These are phyloP conservation scores for Zygosaccharomyces bisporus DNA, from an alignment of 805 yeast species.

Conservation along the genomic window DNA sequence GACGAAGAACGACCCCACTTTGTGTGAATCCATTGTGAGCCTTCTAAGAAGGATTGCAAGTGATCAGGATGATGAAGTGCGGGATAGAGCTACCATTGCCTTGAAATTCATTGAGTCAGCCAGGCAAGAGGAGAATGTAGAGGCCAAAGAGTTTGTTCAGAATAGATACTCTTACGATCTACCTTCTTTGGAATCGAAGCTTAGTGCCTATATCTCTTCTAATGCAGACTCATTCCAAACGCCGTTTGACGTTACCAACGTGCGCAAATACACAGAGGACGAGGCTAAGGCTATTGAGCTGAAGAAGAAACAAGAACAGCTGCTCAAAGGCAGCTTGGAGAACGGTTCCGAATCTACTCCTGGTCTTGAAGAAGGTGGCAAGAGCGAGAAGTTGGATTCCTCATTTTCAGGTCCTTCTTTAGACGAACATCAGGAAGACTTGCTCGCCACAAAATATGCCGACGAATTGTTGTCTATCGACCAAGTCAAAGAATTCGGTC, in stretches of 20 bases:
- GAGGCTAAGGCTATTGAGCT: slow-evolving; percentile 64
- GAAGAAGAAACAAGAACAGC: slow-evolving; percentile 45
- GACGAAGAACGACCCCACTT: slow-evolving; percentile 59
- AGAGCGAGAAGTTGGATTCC: slow-evolving; percentile 29
- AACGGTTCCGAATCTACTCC: slow-evolving; percentile 27
- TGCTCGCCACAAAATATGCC: slow-evolving; percentile 61
- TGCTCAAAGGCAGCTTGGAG: slow-evolving; percentile 27
- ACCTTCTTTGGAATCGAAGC: slow-evolving; percentile 70
- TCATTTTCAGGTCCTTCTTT: slow-evolving; percentile 29
- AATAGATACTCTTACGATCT: slow-evolving; percentile 70
- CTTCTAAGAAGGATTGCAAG: slow-evolving; percentile 77
- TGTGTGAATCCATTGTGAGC: slow-evolving; percentile 65
- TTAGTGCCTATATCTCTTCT: slow-evolving; percentile 58
- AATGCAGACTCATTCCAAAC: slow-evolving; percentile 39
- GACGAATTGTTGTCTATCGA: slow-evolving; percentile 67
- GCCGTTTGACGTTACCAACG: slow-evolving; percentile 67
- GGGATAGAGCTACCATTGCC: slow-evolving; percentile 93
- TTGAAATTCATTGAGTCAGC: slow-evolving; percentile 56
- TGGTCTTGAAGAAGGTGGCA: slow-evolving; percentile 16
- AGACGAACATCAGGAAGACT: slow-evolving; percentile 33
- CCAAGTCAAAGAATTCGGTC: slow-evolving; percentile 71
- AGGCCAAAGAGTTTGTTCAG: slow-evolving; percentile 50
- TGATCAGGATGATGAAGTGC: slow-evolving; percentile 93
- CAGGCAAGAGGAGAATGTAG: slow-evolving; percentile 33
- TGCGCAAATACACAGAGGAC: slow-evolving; percentile 64